Percentiles rank a stretch among this genome's conserved stretches.
phyloP scores from a whole-genome alignment of 805 yeast genomes.

The Candida coquimbonensis region DNA sequence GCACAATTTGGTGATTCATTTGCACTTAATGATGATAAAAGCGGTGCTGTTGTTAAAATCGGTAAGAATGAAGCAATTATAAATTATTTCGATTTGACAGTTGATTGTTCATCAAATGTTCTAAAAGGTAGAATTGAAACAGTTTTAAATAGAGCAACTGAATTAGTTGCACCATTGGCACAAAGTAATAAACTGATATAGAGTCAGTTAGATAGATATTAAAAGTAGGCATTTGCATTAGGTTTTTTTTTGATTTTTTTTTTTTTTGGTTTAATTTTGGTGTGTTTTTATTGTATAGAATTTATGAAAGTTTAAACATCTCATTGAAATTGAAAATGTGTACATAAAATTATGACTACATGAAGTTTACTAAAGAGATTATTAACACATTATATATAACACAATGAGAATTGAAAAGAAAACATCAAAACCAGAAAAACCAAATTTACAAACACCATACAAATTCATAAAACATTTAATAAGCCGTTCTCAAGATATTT shows the following conservation, averaged over 20 bases:
- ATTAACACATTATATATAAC: too few relatives aligned
- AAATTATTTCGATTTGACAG: constrained; percentile 56
- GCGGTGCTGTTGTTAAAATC: constrained; percentile 55
- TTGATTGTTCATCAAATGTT: constrained; percentile 67
- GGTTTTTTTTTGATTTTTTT: not conserved
- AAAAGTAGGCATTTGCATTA: not conserved
- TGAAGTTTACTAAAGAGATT: too few relatives aligned
- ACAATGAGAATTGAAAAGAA: not conserved
- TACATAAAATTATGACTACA: too few relatives aligned
- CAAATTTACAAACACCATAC: not conserved
- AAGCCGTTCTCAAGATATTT: constrained; percentile 52
- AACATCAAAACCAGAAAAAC: not conserved
- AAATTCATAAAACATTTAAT: constrained; percentile 1
- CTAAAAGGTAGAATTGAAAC: constrained; percentile 78
- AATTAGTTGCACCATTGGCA: constrained; percentile 78
- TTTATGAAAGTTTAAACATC: not conserved
- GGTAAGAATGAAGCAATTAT: constrained; percentile 73
- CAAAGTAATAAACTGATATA: constrained; percentile 19
- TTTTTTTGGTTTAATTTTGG: not conserved
- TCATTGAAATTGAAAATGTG: too few relatives aligned
- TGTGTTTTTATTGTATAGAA: not conserved
- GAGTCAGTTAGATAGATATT: not conserved
- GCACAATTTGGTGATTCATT: constrained; percentile 89
- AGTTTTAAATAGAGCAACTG: constrained; percentile 69
- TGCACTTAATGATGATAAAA: constrained; percentile 30